These are phyloP conservation scores for Buddleja alternifolia DNA, from an alignment of 257 asterid species.

Conservation along the genomic window DNA sequence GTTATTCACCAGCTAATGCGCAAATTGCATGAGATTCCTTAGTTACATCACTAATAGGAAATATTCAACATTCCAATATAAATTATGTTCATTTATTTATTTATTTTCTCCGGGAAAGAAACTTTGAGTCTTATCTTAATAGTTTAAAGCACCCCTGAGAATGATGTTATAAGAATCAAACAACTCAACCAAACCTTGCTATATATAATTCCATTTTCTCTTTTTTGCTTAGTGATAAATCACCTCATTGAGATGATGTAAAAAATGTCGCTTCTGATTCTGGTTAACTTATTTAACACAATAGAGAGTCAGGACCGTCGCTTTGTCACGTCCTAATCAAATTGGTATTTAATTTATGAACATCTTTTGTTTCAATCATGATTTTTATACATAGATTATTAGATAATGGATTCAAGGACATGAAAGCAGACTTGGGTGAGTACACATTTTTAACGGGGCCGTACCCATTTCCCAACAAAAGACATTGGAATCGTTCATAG, in stretches of 20 bases:
- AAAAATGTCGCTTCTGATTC: slow-evolving; percentile 29
- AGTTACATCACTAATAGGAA: slow-evolving; percentile 44
- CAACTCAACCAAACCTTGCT: slow-evolving; percentile 26
- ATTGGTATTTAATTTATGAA: slow-evolving; percentile 20
- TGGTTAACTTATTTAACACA: slow-evolving; percentile 30
- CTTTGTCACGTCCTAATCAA: slow-evolving; percentile 6
- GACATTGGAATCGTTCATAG: slow-evolving; percentile 21
- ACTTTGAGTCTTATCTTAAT: slow-evolving; percentile 40
- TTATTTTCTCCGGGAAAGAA: slow-evolving; percentile 33
- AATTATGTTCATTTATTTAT: slow-evolving; percentile 10
- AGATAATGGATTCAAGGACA: slow-evolving; percentile 30
- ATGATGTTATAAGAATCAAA: slow-evolving; percentile 35
- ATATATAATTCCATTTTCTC: background rate
- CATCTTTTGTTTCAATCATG: slow-evolving; percentile 37
- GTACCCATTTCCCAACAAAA: slow-evolving; percentile 19
- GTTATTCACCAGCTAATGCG: slow-evolving; percentile 42
- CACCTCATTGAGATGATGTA: slow-evolving; percentile 9
- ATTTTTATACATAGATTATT: slow-evolving; percentile 11
- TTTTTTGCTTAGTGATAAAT: background rate
- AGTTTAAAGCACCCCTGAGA: slow-evolving; percentile 29
- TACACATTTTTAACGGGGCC: slow-evolving; percentile 20
- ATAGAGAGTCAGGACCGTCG: slow-evolving; percentile 27
- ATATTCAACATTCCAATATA: slow-evolving; percentile 14
- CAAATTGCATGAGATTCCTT: slow-evolving; percentile 54
- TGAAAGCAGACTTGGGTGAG: slow-evolving; percentile 31